A percentile compares a stretch with the other conserved stretches of the same genome.
phyloP scores from a whole-genome alignment of 2,329 filamentous ascomycete species.

The Beauveria rudraprayagi region DNA sequence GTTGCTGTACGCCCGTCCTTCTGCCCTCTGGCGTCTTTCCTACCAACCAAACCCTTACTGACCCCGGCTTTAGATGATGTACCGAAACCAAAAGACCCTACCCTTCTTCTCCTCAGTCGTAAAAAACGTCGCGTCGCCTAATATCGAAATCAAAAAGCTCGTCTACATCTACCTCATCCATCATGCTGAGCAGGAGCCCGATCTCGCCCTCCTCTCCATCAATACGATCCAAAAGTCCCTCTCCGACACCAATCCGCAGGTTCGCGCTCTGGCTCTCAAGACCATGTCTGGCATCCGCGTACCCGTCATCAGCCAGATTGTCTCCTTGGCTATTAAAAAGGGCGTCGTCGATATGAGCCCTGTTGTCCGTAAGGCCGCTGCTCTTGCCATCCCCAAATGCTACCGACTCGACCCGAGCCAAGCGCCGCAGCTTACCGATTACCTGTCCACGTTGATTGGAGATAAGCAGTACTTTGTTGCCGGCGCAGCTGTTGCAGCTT shows the following conservation, averaged over 20 bases:
- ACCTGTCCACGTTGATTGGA: slow-evolving; percentile 67
- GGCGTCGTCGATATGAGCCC: slow-evolving; percentile 91
- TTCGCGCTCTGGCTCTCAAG: slow-evolving; percentile 83
- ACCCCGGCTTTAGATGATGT: slow-evolving; percentile 68
- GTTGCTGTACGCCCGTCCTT: slow-evolving; percentile 58
- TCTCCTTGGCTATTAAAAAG: slow-evolving; percentile 90
- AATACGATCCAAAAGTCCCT: slow-evolving; percentile 98
- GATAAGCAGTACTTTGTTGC: slow-evolving; percentile 97
- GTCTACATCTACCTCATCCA: slow-evolving; percentile 98
- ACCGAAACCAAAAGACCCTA: slow-evolving; percentile 77
- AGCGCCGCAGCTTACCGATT: slow-evolving; percentile 75
- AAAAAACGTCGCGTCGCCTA: slow-evolving; percentile 93
- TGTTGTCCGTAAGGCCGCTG: slow-evolving; percentile 84
- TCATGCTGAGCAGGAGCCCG: slow-evolving; percentile 92
- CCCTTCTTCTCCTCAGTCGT: slow-evolving; percentile 96
- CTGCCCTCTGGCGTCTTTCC: slow-evolving; percentile 6
- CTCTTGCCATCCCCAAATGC: slow-evolving; percentile 91
- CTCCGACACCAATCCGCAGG: slow-evolving; percentile 82
- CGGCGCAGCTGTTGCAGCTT: slow-evolving; percentile 83
- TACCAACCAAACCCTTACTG: neutral
- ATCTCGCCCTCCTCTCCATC: slow-evolving; percentile 91
- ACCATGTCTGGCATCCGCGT: slow-evolving; percentile 98
- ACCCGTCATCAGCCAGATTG: slow-evolving; percentile 95
- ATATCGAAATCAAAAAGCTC: slow-evolving; percentile 92
- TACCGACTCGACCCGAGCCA: slow-evolving; percentile 84